Base-by-base conservation (phyloP, 495 filamentous ascomycete genomes). In the Cercophora sp. region DNA sequence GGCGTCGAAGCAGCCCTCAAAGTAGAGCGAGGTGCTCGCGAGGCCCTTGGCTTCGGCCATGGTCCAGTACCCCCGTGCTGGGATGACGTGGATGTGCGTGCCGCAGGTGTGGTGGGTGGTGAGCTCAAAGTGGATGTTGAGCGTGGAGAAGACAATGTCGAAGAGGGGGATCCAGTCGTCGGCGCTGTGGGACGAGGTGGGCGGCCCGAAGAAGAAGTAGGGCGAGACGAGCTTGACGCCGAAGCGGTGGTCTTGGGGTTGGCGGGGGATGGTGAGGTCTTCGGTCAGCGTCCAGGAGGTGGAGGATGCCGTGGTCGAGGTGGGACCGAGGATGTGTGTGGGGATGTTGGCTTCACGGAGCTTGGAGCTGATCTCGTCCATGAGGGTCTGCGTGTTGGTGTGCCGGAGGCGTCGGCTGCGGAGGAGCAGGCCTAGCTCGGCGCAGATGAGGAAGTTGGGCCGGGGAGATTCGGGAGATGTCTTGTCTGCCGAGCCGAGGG, bases 1-100 rank as follows among this genome's bases (percentile, higher is more conserved):
- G 8, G 53, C 57, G 51, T 67, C 64, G 34, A 67, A 55, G 54
- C 60, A 63, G 48, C 51, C 49, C 60, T 67, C 64, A 22, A 63
- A 67, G 56, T 67, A 65, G 6, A 67, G 39, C 10, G 60, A 48
- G 19, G 51, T 48, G 44, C 53, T 54, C 43, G 64, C 60, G 2
- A 67, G 60, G 13, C 40, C 41, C 37, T 61, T 61, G 42, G 52
- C 51, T 11, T 64, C 53, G 24, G 19, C 5, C 13, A 63, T 50
- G 19, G 15, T 19, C 63, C 63, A 66, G 41, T 20, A 51, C 8
- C 63, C 60, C 9, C 35, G 5, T 8, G 13, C 13, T 1, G 64
- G 64, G 24, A 61, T 54, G 37, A 67, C 29, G 48, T 67, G 62
- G 34, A 67, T 37, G 49, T 55, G 51, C 9, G 64, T 65, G 48